Conservation (phyloP, 2,329 filamentous ascomycete genomes). For the Fusarium phyllophilum region DNA sequence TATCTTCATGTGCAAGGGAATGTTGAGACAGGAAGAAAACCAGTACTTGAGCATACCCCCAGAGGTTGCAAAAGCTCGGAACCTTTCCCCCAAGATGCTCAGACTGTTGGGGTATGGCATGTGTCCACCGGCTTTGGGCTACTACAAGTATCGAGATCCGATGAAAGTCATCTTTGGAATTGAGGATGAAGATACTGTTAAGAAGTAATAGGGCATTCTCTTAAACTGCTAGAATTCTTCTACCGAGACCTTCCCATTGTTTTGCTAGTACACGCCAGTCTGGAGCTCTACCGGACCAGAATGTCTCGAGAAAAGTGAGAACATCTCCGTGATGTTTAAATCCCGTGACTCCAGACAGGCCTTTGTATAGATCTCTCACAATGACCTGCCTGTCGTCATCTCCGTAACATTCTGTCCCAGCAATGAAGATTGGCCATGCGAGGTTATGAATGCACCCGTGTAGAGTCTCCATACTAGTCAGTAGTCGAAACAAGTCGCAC, state of each 20-base stretch:
- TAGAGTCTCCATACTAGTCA: neutral
- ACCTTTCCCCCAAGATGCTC: neutral
- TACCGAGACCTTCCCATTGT: neutral
- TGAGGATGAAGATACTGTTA: neutral
- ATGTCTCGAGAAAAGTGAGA: accelerated
- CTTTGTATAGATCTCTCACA: accelerated
- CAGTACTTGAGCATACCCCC: neutral
- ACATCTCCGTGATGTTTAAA: neutral
- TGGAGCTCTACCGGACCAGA: accelerated
- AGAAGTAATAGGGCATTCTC: too few species aligned
- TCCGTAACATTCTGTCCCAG: neutral
- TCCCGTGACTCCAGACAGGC: accelerated
- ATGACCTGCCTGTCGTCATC: neutral
- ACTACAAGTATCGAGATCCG: neutral
- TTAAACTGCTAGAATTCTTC: neutral
- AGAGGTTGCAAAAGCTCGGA: neutral
- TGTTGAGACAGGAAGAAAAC: neutral
- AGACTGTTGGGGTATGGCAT: neutral
- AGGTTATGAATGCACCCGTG: neutral
- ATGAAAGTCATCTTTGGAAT: neutral
- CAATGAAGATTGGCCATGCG: neutral
- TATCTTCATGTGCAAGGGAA: neutral
- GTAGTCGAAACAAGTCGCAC: neutral
- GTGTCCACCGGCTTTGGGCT: neutral
- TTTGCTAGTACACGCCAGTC: neutral